A percentile compares a stretch with the other conserved stretches of the same genome.
Conservation (phyloP, 306 rosid genomes). For the Rubus idaeus region DNA sequence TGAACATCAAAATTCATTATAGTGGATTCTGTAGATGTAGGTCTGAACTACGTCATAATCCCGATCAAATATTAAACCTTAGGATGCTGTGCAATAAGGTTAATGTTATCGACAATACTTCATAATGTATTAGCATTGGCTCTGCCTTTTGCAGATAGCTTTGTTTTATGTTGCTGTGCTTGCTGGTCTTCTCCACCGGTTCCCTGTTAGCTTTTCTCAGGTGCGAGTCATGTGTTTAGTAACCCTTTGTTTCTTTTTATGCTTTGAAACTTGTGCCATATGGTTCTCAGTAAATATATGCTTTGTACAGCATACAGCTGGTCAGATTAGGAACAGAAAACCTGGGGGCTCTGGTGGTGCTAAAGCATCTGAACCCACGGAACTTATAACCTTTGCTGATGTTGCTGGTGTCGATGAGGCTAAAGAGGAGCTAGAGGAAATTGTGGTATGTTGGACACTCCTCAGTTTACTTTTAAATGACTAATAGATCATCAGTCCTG, state of each 20-base stretch:
- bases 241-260: slow-evolving; percentile 5
- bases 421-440: slow-evolving; percentile 98
- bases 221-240: slow-evolving; percentile 33
- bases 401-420: slow-evolving; percentile 99
- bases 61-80: not conserved
- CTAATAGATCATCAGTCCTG: slow-evolving; percentile 11
- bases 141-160: slow-evolving; percentile 62
- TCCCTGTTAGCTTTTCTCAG: slow-evolving; percentile 88
- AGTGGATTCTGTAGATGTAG: not conserved
- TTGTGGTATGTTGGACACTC: slow-evolving; percentile 75
- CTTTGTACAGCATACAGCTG: slow-evolving; percentile 73
- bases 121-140: slow-evolving; percentile 28
- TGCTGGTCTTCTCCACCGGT: slow-evolving; percentile 83
- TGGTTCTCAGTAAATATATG: slow-evolving; percentile 39
- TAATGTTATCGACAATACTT: not conserved
- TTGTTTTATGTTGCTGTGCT: slow-evolving; percentile 85
- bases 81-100: not conserved
- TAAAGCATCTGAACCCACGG: slow-evolving; percentile 83
- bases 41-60: no score
- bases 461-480: slow-evolving; percentile 18
- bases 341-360: slow-evolving; percentile 72
- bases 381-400: slow-evolving; percentile 83
- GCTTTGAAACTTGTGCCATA: slow-evolving; percentile 10
- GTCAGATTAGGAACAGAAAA: slow-evolving; percentile 86
- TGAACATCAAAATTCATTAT: not conserved